Conservation (phyloP, 139 green algal species). For the Pedinophyceae sp. region DNA sequence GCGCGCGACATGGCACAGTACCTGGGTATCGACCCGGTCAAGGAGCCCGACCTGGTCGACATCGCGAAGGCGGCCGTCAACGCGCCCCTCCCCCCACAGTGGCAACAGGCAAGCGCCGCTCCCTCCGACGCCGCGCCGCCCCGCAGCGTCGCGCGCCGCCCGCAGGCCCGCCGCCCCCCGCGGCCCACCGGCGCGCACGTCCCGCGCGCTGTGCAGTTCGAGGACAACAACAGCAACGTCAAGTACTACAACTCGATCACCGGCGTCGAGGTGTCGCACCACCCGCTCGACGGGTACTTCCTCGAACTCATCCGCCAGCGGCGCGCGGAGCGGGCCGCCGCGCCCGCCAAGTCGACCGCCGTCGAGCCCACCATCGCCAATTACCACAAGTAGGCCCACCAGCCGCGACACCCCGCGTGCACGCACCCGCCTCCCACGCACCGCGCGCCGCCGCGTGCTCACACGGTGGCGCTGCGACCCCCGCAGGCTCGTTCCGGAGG, state of each 20-base stretch:
- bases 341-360: neutral
- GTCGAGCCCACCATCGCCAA: neutral
- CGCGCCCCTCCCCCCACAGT: constrained; percentile 12
- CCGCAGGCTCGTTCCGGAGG: neutral
- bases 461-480: neutral
- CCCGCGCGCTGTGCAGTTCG: too few relatives aligned
- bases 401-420: neutral
- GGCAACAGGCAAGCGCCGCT: too few relatives aligned
- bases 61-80: constrained; percentile 11
- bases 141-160: too few relatives aligned
- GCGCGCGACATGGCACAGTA: constrained; percentile 16
- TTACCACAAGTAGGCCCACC: neutral
- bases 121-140: neutral
- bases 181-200: too few relatives aligned
- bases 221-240: neutral
- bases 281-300: constrained; percentile 17
- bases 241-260: constrained; percentile 7
- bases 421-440: too few relatives aligned
- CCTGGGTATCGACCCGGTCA: constrained; percentile 4
- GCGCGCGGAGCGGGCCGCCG: neutral
- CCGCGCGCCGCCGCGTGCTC: too few relatives aligned
- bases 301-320: constrained; percentile 9
- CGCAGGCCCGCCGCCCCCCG: too few relatives aligned
- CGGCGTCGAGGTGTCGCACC: constrained; percentile 3
- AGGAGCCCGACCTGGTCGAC: constrained; percentile 8